A percentile compares a stretch with the other conserved stretches of the same genome.
phyloP scores from a whole-genome alignment of 192 early-diverging fungal species.

The Backusella tuberculispora region DNA sequence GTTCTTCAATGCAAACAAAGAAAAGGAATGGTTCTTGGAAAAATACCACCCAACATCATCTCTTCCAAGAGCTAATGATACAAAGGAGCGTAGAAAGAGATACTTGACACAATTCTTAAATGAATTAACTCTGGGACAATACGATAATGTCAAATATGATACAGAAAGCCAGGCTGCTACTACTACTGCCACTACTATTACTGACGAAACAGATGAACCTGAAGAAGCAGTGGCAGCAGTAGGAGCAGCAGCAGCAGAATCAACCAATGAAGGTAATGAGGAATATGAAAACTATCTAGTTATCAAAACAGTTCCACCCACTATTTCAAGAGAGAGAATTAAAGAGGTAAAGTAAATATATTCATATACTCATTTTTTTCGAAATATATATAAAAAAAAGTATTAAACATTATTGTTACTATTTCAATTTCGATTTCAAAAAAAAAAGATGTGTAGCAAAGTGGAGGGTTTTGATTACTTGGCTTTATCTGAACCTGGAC shows the following conservation, averaged over 20 bases:
- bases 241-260: slow-evolving; percentile 15
- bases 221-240: slow-evolving; percentile 30
- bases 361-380: not conserved
- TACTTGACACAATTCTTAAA: slow-evolving; percentile 62
- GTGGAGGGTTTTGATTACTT: slow-evolving; percentile 84
- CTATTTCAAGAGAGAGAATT: slow-evolving; percentile 63
- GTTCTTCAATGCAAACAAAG: slow-evolving; percentile 80
- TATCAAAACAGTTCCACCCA: slow-evolving; percentile 78
- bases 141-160: slow-evolving; percentile 67
- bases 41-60: slow-evolving; percentile 85
- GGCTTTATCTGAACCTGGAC: slow-evolving; percentile 84
- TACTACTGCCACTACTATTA: not conserved
- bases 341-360: slow-evolving; percentile 53
- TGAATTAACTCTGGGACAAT: slow-evolving; percentile 70
- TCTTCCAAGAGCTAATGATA: slow-evolving; percentile 53
- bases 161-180: slow-evolving; percentile 30
- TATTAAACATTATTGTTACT: not conserved
- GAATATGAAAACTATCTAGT: slow-evolving; percentile 59
- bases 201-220: not conserved
- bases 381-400: not conserved
- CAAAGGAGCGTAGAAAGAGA: slow-evolving; percentile 58
- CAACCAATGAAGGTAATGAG: slow-evolving; percentile 1
- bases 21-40: slow-evolving; percentile 92
- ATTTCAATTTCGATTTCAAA: not conserved
- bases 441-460: slow-evolving; percentile 59